Evolutionary conservation across 2,329 filamentous ascomycete genomes (phyloP).

Genomic region (Xylaria arbuscula): DNA sequence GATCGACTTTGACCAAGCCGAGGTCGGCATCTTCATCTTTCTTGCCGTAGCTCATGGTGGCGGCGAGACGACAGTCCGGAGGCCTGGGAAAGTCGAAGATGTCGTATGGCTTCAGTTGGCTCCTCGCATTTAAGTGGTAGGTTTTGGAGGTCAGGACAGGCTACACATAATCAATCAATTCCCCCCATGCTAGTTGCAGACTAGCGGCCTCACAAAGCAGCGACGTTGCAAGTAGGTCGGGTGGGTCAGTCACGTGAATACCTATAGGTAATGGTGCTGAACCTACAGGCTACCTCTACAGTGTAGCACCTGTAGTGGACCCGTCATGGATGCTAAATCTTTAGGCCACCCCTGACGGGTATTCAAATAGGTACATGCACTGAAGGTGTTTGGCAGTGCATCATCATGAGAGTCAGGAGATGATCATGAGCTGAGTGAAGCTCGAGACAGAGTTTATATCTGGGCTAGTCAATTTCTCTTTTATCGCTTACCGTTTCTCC

Average conservation of each 20-base stretch:
- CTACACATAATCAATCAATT: conserved; percentile 16
- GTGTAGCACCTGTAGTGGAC: background rate
- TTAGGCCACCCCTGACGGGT: too few species aligned
- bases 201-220: conserved; percentile 43
- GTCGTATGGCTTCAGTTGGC: conserved; percentile 40
- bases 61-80: conserved; percentile 46
- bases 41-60: conserved; percentile 95
- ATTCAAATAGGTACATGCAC: too few species aligned
- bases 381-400: too few species aligned
- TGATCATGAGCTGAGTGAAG: background rate
- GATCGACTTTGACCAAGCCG: conserved; percentile 95
- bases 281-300: background rate
- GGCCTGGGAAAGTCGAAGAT: conserved; percentile 47
- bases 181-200: conserved; percentile 27
- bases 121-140: conserved; percentile 38
- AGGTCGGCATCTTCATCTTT: conserved; percentile 98
- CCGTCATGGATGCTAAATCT: background rate
- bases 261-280: background rate
- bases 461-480: background rate
- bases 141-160: conserved; percentile 43
- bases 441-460: background rate
- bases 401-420: background rate
- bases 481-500: background rate
- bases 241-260: conserved; percentile 36
- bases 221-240: conserved; percentile 47